These are phyloP conservation scores for Mortierella sp. DNA, from an alignment of 371 early-diverging fungal genomes.

Conservation along the genomic window DNA sequence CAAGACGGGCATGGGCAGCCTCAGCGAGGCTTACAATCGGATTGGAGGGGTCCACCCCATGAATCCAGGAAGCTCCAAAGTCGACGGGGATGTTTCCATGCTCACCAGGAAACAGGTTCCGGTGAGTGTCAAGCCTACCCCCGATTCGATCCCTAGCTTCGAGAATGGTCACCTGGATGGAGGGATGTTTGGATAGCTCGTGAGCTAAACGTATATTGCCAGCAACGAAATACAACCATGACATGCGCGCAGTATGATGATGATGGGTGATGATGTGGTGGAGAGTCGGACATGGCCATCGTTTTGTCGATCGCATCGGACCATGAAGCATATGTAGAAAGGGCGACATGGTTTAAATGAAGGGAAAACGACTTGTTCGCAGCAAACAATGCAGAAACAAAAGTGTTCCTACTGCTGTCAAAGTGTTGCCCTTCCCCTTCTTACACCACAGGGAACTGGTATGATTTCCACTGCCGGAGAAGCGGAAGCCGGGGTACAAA, in stretches of 20 bases:
- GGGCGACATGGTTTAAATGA: background rate
- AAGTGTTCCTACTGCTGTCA: conserved; percentile 2
- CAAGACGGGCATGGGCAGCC: conserved; percentile 28
- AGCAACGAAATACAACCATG: background rate
- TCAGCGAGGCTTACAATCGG: conserved; percentile 41
- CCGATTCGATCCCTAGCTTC: conserved; percentile 53
- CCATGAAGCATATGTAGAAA: background rate
- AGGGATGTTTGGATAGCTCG: conserved; percentile 52
- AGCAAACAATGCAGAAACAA: background rate
- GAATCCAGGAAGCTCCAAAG: conserved; percentile 54
- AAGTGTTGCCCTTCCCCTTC: background rate
- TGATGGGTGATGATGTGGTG: background rate
- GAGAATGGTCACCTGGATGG: conserved; percentile 51
- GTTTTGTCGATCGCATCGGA: no score
- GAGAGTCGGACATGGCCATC: no score
- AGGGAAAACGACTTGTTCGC: background rate
- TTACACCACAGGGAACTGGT: conserved; percentile 5
- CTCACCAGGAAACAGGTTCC: conserved; percentile 24
- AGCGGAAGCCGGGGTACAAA: conserved; percentile 1
- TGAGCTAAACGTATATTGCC: conserved; percentile 29
- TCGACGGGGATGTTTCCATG: conserved; percentile 34
- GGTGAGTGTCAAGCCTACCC: conserved; percentile 48
- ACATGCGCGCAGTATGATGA: conserved; percentile 4
- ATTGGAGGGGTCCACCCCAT: conserved; percentile 47
- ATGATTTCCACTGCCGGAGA: conserved; percentile 3